Conservation (phyloP, 257 asterid species). For the Coffea eugenioides region DNA sequence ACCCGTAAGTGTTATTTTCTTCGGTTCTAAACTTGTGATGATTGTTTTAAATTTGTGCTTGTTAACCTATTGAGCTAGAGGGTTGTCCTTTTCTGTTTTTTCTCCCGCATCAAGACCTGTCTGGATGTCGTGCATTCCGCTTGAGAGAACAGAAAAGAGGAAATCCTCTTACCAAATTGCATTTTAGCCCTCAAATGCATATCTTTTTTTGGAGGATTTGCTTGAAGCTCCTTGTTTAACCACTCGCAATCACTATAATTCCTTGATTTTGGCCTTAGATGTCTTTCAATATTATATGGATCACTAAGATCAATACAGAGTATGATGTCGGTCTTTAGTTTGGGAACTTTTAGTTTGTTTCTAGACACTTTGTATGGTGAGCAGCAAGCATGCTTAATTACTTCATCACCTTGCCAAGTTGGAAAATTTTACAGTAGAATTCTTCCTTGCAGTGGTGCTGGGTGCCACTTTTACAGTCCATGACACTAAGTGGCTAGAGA, state of each 20-base stretch:
- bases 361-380: not conserved
- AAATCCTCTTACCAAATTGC: not conserved
- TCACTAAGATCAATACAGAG: not conserved
- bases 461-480: not conserved
- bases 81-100: no score
- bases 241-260: not conserved
- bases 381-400: not conserved
- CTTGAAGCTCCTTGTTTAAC: not conserved
- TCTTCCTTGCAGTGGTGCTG: not conserved
- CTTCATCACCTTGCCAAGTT: not conserved
- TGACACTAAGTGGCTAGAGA: not conserved
- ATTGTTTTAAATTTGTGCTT: not conserved
- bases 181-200: not conserved
- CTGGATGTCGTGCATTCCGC: not conserved
- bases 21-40: not conserved
- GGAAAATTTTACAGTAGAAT: not conserved
- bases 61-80: conserved; percentile 1
- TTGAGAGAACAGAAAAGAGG: not conserved
- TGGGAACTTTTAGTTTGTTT: not conserved
- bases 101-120: no score
- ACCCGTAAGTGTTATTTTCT: conserved; percentile 56
- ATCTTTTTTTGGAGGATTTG: not conserved
- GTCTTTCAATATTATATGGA: not conserved
- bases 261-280: not conserved
- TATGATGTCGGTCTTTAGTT: not conserved